Evolutionary conservation across 768 basidiomycete species (phyloP).

Genomic region (Trametes coccinea): DNA sequence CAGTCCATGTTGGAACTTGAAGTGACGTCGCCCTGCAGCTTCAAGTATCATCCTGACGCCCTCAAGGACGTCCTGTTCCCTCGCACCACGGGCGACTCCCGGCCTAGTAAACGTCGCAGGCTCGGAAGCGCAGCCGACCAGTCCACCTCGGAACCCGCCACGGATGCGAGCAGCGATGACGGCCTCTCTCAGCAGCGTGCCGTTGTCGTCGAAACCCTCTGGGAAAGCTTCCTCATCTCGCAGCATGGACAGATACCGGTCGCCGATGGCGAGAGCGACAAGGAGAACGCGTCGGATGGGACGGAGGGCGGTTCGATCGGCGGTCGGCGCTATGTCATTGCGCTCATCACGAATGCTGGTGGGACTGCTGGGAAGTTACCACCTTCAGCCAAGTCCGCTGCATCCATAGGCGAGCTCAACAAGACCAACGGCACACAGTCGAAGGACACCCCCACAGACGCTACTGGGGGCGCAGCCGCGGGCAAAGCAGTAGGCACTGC

Average conservation of each 20-base stretch:
- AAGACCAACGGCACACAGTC: not conserved
- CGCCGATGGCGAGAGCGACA: constrained; percentile 13
- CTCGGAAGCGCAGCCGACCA: constrained; percentile 5
- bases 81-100: not conserved
- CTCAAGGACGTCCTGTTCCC: constrained; percentile 30
- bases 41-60: constrained; percentile 33
- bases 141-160: not conserved
- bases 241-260: constrained; percentile 21
- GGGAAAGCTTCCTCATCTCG: constrained; percentile 32
- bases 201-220: constrained; percentile 32
- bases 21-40: constrained; percentile 19
- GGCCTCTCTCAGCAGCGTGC: constrained; percentile 17
- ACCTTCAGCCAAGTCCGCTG: not conserved
- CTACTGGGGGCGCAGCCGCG: too few species aligned
- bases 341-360: constrained; percentile 17
- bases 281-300: constrained; percentile 19
- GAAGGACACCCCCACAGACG: too few species aligned
- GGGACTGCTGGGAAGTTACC: constrained; percentile 15
- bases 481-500: too few species aligned
- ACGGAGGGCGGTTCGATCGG: not conserved
- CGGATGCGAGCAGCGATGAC: constrained; percentile 8
- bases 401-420: not conserved
- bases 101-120: constrained; percentile 22
- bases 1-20: not conserved
- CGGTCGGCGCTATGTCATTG: constrained; percentile 21